A percentile compares a stretch with the other conserved stretches of the same genome.
These are phyloP conservation scores for Aspergillus coremiiformis DNA, from an alignment of 495 filamentous ascomycete genomes.

Conservation along the genomic window DNA sequence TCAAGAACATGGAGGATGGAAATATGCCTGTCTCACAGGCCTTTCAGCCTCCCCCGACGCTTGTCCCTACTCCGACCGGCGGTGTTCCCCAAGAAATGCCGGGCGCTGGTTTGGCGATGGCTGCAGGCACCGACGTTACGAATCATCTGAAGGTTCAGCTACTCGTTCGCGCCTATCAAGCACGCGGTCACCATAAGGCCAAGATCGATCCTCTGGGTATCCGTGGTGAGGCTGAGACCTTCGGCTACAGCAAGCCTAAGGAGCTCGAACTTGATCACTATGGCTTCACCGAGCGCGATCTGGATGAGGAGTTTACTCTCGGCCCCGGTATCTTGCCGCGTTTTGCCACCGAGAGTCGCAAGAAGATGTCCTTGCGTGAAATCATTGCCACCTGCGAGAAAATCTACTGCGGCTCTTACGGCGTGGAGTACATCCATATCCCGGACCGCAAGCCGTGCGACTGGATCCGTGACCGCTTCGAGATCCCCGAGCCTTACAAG, in stretches of 20 bases:
- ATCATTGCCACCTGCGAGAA: conserved; percentile 90
- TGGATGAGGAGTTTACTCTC: conserved; percentile 84
- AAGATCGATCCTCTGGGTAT: conserved; percentile 96
- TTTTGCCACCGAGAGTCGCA: conserved; percentile 76
- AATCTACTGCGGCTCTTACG: conserved; percentile 94
- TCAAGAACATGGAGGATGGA: conserved; percentile 96
- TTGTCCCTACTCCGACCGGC: conserved; percentile 71
- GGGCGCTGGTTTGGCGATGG: conserved; percentile 56
- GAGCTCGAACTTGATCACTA: conserved; percentile 92
- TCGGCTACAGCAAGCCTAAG: conserved; percentile 81
- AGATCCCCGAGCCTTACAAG: conserved; percentile 88
- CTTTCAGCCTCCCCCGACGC: conserved; percentile 88
- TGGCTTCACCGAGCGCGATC: conserved; percentile 86
- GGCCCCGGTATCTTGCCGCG: conserved; percentile 93
- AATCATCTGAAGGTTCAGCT: conserved; percentile 99
- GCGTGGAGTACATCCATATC: conserved; percentile 97
- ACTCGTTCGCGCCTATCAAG: conserved; percentile 92
- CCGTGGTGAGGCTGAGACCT: conserved; percentile 73
- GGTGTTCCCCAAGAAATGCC: conserved; percentile 71
- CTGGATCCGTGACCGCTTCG: conserved; percentile 90
- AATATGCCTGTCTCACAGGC: conserved; percentile 95
- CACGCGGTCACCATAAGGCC: conserved; percentile 95
- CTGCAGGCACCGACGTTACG: conserved; percentile 74
- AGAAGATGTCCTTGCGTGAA: conserved; percentile 94
- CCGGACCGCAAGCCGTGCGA: conserved; percentile 96